Percentiles rank a stretch among this genome's conserved stretches.
Evolutionary conservation across 305 asterid genomes (phyloP).

Genomic region (Petunia hybrid): DNA sequence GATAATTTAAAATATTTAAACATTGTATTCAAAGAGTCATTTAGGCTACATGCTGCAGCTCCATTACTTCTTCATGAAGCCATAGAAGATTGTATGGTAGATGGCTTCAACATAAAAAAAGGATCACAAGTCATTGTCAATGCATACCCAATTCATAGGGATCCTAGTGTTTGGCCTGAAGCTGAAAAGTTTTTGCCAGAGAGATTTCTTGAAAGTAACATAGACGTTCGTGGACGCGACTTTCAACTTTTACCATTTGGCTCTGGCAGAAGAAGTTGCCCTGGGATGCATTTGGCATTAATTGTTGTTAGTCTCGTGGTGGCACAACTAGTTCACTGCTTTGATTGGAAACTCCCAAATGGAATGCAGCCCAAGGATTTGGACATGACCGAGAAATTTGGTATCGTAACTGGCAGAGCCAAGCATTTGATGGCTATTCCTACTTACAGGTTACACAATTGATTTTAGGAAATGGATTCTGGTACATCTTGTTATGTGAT

Average conservation of each 20-base stretch:
- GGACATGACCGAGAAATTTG: constrained; percentile 65
- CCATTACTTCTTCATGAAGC: constrained; percentile 56
- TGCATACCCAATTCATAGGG: constrained; percentile 52
- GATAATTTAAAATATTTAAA: constrained; percentile 48
- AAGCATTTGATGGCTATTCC: constrained; percentile 54
- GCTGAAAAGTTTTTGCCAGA: constrained; percentile 61
- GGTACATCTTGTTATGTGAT: background rate
- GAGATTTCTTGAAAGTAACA: constrained; percentile 50
- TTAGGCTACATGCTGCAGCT: constrained; percentile 54
- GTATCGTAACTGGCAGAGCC: constrained; percentile 44
- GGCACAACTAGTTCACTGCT: constrained; percentile 63
- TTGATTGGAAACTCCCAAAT: constrained; percentile 56
- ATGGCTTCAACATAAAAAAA: constrained; percentile 52
- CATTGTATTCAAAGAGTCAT: constrained; percentile 51
- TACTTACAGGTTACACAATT: constrained; percentile 42
- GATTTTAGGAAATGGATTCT: background rate
- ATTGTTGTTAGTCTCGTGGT: constrained; percentile 24
- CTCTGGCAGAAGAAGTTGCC: constrained; percentile 59
- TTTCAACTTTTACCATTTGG: constrained; percentile 62
- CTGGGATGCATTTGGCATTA: constrained; percentile 27
- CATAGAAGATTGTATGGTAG: constrained; percentile 50
- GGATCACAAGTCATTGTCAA: constrained; percentile 51
- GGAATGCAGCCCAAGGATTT: constrained; percentile 44
- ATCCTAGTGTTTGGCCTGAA: constrained; percentile 57
- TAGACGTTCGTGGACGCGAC: constrained; percentile 57